Base-by-base conservation (phyloP, 163 green algal species). In the Chlamydomonas reinhardtii region DNA sequence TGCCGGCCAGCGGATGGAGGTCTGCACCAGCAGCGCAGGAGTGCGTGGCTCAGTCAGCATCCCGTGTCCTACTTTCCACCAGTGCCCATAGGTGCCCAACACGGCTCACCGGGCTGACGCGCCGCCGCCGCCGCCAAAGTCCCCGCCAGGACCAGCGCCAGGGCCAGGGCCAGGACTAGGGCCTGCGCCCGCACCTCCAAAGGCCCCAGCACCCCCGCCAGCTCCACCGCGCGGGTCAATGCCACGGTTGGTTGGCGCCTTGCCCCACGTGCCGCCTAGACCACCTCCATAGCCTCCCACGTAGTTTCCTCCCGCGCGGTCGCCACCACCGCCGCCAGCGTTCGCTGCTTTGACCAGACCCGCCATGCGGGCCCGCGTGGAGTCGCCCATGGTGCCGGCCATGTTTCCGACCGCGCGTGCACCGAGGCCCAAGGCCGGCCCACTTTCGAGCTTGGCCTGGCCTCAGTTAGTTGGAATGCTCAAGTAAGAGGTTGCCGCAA, bases 201-300 rank as follows among this genome's bases (percentile, higher is more conserved):
- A 61, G 22, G 52, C 74, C 15, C 31, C 73, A 27, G 19, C 34
- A 56, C 62, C 73, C 9, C 52, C 74, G 34, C 6, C 83, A n/a
- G 52, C 59, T 9, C 34, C 65, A 12, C 34, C 65, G 27, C 54
- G 64, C 70, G 77, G 77, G 48, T 84, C 76, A 2, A 61, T 31
- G 4, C 83, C 83, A 6, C 85, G 72, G 32, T 85, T 73, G 27
- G 85, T 90, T 25, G 84, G 0, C 4, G 89, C 84, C 48, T 90
- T 92, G 6, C 74, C 78, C 76, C 84, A 92, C 1, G 84, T 92
- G 32, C 89, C 89, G 2, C 80, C 89, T 75, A 90, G 76, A 19
- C 89, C 89, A 35, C 87, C 87, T 0, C 66, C 87, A 37, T 88
- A 91, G 25, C 89, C 89, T 8, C 87, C 87, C 11, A 78, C 64